Base-by-base conservation (phyloP, 345 rosid genomes). In the Pelargonium nanum region DNA sequence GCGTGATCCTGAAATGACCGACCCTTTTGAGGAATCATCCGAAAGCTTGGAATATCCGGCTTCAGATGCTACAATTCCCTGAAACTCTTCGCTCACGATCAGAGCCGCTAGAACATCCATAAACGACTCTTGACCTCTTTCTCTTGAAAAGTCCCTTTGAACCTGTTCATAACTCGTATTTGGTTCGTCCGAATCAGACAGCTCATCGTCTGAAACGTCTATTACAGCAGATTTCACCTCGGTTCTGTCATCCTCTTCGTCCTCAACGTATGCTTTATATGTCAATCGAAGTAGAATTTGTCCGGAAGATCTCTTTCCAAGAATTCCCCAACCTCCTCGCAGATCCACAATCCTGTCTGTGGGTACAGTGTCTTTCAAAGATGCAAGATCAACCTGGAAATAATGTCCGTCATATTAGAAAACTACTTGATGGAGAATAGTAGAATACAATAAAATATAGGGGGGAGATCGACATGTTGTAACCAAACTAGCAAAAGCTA, bases 241-340 rank as follows among this genome's bases (percentile, higher is more conserved):
- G 52, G 73, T 52, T 55, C 70, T 79, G 66, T 85, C 95, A 70
- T 93, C 97, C 68, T 89, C 99, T 80, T 89, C 99, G 61, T 93
- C 99, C 79, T 93, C 97, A 65, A 89, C 97, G 66, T 89, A 93
- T 56, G 83, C 96, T 82, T 93, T 93, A 73, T 89, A 93, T 53
- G 97, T 93, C 55, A 93, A 86, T 65, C 99, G 84, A 67, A 93
- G 86, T 40, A 87, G 72, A 64, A 93, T 67, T 76, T 89, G 96
- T 62, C 99, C 99, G 22, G 87, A 65, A 69, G 94, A 80, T 24
- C 92, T 74, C 67, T 83, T 88, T 57, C 90, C 62, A 19, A 87
- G 79, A 63, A 81, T 59, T 77, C 86, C 88, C 99, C 92, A 87
- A 32, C 90, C 87, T 58, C 90, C 88, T 79, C 53, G 79, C 74